Conservation (phyloP, 2,329 filamentous ascomycete genomes). For the Mariannaea elegans region DNA sequence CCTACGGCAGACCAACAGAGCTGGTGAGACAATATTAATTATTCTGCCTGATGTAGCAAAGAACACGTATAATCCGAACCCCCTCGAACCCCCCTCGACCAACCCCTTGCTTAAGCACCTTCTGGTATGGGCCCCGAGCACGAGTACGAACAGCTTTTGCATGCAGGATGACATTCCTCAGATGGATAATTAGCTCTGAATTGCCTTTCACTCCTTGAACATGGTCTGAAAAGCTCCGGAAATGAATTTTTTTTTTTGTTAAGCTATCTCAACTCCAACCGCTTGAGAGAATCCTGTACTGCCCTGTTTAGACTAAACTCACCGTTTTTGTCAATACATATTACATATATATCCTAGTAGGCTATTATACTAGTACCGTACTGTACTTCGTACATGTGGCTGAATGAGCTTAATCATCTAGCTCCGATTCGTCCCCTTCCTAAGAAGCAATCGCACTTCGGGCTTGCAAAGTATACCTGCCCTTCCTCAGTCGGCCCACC, state of each 20-base stretch:
- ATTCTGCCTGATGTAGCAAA: background rate
- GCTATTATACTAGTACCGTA: no score
- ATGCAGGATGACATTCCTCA: background rate
- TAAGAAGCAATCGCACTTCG: no score
- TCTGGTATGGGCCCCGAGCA: background rate
- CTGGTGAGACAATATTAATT: background rate
- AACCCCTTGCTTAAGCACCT: background rate
- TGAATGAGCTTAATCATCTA: no score
- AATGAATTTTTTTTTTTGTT: background rate
- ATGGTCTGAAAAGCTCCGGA: background rate
- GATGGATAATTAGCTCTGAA: background rate
- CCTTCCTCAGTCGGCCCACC: background rate
- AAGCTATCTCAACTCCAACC: no score
- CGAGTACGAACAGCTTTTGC: constrained; percentile 10
- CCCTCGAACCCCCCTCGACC: background rate
- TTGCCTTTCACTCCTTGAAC: background rate
- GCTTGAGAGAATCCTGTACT: no score
- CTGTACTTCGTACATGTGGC: no score
- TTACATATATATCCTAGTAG: no score
- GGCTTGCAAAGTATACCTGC: no score
- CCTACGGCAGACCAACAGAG: background rate
- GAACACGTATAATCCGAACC: background rate
- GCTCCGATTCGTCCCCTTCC: no score
- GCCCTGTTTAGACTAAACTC: no score
- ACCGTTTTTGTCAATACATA: no score